Evolutionary conservation across 2,329 filamentous ascomycete species (phyloP).

Genomic region (Sodiomyces alkalinus): DNA sequence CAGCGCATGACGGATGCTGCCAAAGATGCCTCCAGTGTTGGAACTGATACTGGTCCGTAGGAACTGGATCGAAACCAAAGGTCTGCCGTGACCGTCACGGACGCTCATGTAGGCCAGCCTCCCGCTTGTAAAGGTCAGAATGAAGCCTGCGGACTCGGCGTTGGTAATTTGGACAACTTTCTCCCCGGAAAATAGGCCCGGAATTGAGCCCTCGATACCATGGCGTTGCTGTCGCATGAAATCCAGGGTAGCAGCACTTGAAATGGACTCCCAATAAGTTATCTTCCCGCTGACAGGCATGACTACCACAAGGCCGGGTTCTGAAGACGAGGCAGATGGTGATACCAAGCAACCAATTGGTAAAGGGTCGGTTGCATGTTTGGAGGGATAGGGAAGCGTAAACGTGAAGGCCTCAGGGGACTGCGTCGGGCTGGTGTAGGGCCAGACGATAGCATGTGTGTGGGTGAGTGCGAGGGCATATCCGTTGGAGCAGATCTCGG

Average conservation of each 20-base stretch:
- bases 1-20: constrained; percentile 65
- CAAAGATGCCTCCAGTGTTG: constrained; percentile 53
- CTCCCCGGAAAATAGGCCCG: constrained; percentile 66
- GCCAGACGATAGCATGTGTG: constrained; percentile 78
- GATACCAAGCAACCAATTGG: constrained; percentile 75
- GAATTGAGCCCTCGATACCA: constrained; percentile 60
- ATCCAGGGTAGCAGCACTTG: constrained; percentile 70
- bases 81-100: constrained; percentile 74
- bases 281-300: constrained; percentile 74
- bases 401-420: constrained; percentile 70
- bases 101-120: constrained; percentile 76
- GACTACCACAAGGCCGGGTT: constrained; percentile 75
- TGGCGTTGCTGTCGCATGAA: constrained; percentile 70
- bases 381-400: constrained; percentile 58
- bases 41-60: constrained; percentile 47
- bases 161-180: constrained; percentile 62
- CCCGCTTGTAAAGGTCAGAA: constrained; percentile 73
- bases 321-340: constrained; percentile 58
- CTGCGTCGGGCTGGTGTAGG: constrained; percentile 55
- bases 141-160: constrained; percentile 73
- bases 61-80: constrained; percentile 63
- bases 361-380: constrained; percentile 50
- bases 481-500: constrained; percentile 49
- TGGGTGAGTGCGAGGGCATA: constrained; percentile 72
- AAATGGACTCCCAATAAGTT: constrained; percentile 91